These are phyloP conservation scores for Aegilops longissima DNA, from an alignment of 176 grass and related monocot species.

Conservation along the genomic window DNA sequence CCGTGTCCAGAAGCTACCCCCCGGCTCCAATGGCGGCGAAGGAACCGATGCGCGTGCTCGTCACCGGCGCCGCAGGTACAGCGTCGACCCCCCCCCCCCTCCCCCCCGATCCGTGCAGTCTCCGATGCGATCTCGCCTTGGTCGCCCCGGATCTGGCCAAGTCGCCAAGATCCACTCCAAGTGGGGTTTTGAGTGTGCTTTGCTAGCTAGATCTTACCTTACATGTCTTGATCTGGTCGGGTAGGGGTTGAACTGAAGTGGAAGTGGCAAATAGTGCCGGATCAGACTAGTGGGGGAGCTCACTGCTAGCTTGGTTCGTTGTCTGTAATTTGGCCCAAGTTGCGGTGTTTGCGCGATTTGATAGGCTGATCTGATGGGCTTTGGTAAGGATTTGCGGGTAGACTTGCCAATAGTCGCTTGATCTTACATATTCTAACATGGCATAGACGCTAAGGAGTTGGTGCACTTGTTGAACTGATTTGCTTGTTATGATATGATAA, in stretches of 20 bases:
- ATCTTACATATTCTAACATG: not conserved
- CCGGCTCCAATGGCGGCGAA: slow-evolving; percentile 77
- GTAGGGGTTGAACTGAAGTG: not conserved
- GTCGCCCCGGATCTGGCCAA: slow-evolving; percentile 27
- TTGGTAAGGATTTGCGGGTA: slow-evolving; percentile 3
- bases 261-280: not conserved
- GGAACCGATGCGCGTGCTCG: slow-evolving; percentile 93
- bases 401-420: not conserved
- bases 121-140: not conserved
- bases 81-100: not conserved
- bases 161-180: not conserved
- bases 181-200: slow-evolving; percentile 2
- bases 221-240: not conserved
- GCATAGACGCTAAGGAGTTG: not conserved
- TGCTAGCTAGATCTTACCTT: slow-evolving; percentile 12
- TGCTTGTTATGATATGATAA: not conserved
- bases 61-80: slow-evolving; percentile 96
- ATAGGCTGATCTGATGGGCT: not conserved
- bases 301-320: slow-evolving; percentile 23
- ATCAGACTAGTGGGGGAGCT: not conserved
- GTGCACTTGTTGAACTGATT: not conserved
- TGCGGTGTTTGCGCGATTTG: not conserved
- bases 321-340: not conserved
- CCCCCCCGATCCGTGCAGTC: not conserved
- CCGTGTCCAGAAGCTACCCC: slow-evolving; percentile 20